A percentile compares a stretch with the other conserved stretches of the same genome.
These are phyloP conservation scores for Fonsecaea erecta DNA, from an alignment of 2,329 filamentous ascomycete species.

Conservation along the genomic window DNA sequence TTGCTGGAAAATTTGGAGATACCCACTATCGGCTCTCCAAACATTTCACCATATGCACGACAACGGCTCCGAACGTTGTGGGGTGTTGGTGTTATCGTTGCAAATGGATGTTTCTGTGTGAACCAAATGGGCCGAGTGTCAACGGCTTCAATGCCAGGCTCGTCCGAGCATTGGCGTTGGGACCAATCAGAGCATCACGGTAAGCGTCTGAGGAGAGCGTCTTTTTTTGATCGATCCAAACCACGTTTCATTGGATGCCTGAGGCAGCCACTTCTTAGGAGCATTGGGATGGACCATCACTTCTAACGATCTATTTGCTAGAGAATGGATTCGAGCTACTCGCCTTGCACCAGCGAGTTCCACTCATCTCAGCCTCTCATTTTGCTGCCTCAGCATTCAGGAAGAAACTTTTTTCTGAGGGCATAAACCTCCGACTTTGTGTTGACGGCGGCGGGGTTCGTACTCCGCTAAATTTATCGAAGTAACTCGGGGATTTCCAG, in stretches of 20 bases:
- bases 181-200: not conserved
- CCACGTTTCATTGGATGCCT: slow-evolving; percentile 1
- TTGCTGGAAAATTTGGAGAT: not conserved
- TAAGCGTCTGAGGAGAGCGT: not conserved
- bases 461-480: not conserved
- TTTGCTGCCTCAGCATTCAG: not conserved
- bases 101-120: not conserved
- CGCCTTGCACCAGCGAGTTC: not conserved
- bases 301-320: not conserved
- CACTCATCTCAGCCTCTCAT: not conserved
- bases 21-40: slow-evolving; percentile 2
- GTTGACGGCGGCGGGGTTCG: not conserved
- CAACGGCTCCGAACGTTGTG: not conserved
- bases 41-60: not conserved
- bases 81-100: not conserved
- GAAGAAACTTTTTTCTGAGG: not conserved
- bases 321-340: not conserved
- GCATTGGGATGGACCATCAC: not conserved
- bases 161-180: not conserved
- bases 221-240: not conserved
- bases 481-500: not conserved
- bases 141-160: not conserved
- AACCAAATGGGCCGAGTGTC: not conserved
- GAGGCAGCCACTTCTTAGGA: not conserved
- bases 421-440: not conserved